Percentiles rank a stretch among this genome's conserved stretches.
Evolutionary conservation across 1,139 yeast genomes (phyloP).

Genomic region (Geotrichum phurueaensis): DNA sequence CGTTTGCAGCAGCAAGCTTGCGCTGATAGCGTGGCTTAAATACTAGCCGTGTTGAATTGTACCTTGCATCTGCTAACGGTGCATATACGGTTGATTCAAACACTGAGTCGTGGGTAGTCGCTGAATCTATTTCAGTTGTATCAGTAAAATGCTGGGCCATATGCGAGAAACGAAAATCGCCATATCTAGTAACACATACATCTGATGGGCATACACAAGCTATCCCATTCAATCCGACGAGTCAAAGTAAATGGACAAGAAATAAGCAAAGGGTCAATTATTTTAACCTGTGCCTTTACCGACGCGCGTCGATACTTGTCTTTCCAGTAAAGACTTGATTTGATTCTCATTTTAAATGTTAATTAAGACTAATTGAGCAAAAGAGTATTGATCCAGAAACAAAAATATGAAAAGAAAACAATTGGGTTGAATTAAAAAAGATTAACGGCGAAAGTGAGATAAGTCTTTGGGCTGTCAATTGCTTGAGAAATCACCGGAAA

Average conservation of each 20-base stretch:
- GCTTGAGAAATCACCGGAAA: neutral
- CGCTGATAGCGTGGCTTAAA: neutral
- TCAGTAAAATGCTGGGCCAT: neutral
- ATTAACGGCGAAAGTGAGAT: neutral
- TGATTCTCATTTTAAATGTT: constrained; percentile 3
- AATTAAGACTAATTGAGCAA: neutral
- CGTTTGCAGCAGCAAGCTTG: neutral
- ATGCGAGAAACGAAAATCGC: neutral
- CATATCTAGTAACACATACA: neutral
- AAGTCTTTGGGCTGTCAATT: too few relatives aligned
- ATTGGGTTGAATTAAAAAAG: neutral
- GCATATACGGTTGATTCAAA: neutral
- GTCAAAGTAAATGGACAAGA: constrained; percentile 12
- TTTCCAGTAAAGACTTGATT: constrained; percentile 12
- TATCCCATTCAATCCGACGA: constrained; percentile 6
- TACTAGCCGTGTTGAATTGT: neutral
- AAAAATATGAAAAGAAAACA: neutral
- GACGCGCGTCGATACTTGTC: constrained; percentile 13
- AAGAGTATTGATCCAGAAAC: neutral
- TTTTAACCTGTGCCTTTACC: constrained; percentile 1
- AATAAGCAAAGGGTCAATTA: constrained; percentile 11
- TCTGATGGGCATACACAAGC: constrained; percentile 6
- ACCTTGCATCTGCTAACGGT: neutral
- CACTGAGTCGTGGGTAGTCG: neutral
- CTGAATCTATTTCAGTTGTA: neutral